Conservation (phyloP, 1,284 basidiomycete genomes). For the Trametes hirsuta region DNA sequence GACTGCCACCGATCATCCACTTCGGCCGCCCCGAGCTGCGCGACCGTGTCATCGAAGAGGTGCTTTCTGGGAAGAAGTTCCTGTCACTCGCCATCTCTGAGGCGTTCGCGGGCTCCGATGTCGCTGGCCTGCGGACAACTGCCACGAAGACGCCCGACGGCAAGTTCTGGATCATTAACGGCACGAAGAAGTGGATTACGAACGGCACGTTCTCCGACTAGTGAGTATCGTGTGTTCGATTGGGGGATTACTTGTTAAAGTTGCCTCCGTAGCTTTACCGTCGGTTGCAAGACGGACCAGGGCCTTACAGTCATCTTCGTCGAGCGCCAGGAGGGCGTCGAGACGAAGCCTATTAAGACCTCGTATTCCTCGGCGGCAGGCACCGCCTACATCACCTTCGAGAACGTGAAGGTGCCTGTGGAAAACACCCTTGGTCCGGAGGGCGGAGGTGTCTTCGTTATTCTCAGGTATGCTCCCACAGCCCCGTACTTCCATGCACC, state of each 20-base stretch:
- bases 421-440: slow-evolving; percentile 88
- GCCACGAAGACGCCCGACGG: slow-evolving; percentile 86
- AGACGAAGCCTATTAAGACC: slow-evolving; percentile 87
- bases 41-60: slow-evolving; percentile 80
- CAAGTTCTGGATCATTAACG: slow-evolving; percentile 85
- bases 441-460: slow-evolving; percentile 81
- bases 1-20: slow-evolving; percentile 82
- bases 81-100: slow-evolving; percentile 65
- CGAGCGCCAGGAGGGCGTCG: slow-evolving; percentile 75
- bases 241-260: background rate
- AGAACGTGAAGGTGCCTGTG: slow-evolving; percentile 84
- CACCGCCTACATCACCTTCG: slow-evolving; percentile 88
- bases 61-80: slow-evolving; percentile 73
- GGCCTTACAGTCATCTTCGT: slow-evolving; percentile 87
- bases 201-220: slow-evolving; percentile 64
- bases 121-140: slow-evolving; percentile 78
- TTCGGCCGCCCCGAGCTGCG: slow-evolving; percentile 80
- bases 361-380: slow-evolving; percentile 79
- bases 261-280: slow-evolving; percentile 50
- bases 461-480: slow-evolving; percentile 52
- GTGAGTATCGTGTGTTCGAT: slow-evolving; percentile 16
- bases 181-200: slow-evolving; percentile 85
- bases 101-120: slow-evolving; percentile 92
- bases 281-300: slow-evolving; percentile 66
- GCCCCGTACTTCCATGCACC: background rate